Percentiles rank a stretch among this genome's conserved stretches.
phyloP scores from a whole-genome alignment of 371 early-diverging fungal genomes.

The Mortierella sp. region DNA sequence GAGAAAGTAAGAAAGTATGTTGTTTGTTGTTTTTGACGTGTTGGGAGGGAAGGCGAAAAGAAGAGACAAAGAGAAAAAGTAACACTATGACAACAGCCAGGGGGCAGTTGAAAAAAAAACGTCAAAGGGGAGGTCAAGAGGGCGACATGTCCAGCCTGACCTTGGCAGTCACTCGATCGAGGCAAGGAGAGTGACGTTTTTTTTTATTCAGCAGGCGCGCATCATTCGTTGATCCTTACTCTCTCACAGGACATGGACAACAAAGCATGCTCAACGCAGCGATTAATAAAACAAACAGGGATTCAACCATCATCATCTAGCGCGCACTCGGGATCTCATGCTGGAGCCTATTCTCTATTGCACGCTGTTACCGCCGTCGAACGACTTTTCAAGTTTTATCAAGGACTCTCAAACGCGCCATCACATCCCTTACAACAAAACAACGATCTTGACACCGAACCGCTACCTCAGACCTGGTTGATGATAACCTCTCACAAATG shows the following conservation, averaged over 20 bases:
- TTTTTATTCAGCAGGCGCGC: neutral
- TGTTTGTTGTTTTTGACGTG: neutral
- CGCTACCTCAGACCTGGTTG: slow-evolving; percentile 33
- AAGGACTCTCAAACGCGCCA: neutral
- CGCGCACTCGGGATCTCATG: neutral
- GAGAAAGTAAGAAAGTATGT: neutral
- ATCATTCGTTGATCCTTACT: neutral
- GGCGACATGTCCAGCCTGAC: slow-evolving; percentile 6
- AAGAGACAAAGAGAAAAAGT: neutral
- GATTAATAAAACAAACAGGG: slow-evolving; percentile 1
- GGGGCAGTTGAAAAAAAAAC: neutral
- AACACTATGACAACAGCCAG: neutral
- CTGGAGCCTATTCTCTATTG: neutral
- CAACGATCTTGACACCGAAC: neutral
- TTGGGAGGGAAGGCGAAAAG: neutral
- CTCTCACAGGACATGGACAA: neutral
- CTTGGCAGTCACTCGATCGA: neutral
- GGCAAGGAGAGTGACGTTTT: neutral
- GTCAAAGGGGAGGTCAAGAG: neutral
- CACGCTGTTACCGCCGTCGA: neutral
- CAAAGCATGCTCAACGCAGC: neutral
- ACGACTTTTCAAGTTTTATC: neutral
- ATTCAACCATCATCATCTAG: neutral
- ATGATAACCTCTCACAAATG: slow-evolving; percentile 51
- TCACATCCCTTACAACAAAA: neutral